Base-by-base conservation (phyloP, 345 rosid genomes). In the Acer negundo region DNA sequence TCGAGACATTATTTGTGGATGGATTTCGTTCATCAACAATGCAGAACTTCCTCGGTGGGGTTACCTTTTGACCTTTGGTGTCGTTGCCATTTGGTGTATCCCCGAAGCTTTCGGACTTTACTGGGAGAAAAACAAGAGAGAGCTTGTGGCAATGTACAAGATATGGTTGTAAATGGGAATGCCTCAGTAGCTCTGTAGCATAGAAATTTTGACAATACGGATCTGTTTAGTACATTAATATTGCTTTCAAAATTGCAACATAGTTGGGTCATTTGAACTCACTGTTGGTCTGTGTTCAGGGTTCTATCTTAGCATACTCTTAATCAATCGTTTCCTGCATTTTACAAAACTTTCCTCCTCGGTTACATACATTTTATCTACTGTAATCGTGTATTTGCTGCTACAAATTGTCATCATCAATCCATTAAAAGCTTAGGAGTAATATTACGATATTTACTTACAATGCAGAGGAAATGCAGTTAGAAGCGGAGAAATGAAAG, bases 201-300 rank as follows among this genome's bases (percentile, higher is more conserved):
- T 88, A 58, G 31, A 44, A 77, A 22, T 59, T 7, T 22, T 9
- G 28, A 10, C 15, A 66, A 40, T 26, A 67, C 3, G 62, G 56
- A 46, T 78, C 24, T 16, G 62, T 73, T 46, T 75, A 20, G 4
- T 51, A 17, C 67, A 49, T 56, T 55, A 40, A 20, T 19, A 23
- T 11, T 53, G 28, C 28, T 67, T 64, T 38, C n/a, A 42, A 2
- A 49, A 70, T 3, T 28, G 62, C 15, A 58, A 62, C 10, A 51
- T 16, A 55, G 17, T 71, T 17, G 20, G 23, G 35, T 42, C 26
- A 31, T 58, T 72, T 63, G 31, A 70, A 83, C 85, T 78, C 26
- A 86, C 91, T 0, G 87, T 84, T 72, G 91, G 89, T 70, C 91
- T 80, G 77, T 86, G 86, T 68, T 81, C 89, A 0, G 89, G 91